phyloP scores from a whole-genome alignment of 1,139 yeast genomes.

The Nakaseomyces nivariensis region DNA sequence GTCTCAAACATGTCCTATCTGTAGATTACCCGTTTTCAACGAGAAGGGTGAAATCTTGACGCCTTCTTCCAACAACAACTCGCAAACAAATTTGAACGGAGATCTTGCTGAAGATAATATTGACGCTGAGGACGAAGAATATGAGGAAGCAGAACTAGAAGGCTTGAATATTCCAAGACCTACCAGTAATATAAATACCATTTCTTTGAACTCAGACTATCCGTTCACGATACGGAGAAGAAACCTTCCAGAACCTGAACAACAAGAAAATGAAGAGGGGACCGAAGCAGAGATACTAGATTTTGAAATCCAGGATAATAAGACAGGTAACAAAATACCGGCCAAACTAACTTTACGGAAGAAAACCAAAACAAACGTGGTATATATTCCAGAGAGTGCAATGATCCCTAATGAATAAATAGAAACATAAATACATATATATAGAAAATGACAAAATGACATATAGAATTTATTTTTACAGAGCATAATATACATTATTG shows the following conservation, averaged over 20 bases:
- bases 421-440: not conserved
- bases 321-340: not conserved
- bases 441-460: not conserved
- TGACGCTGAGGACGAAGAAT: not conserved
- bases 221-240: not conserved
- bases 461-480: not conserved
- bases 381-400: not conserved
- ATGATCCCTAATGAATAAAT: not conserved
- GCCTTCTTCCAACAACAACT: not conserved
- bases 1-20: conserved; percentile 85
- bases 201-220: not conserved
- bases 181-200: not conserved
- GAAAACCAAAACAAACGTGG: not conserved
- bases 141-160: not conserved
- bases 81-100: not conserved
- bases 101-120: not conserved
- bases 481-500: too few relatives aligned
- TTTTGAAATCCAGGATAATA: not conserved
- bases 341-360: not conserved
- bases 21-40: conserved; percentile 62
- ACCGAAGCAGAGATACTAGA: not conserved
- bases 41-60: conserved; percentile 16
- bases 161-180: not conserved
- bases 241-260: not conserved
- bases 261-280: not conserved